phyloP scores from a whole-genome alignment of 139 green algal genomes.

The Edaphochlamys debaryana region DNA sequence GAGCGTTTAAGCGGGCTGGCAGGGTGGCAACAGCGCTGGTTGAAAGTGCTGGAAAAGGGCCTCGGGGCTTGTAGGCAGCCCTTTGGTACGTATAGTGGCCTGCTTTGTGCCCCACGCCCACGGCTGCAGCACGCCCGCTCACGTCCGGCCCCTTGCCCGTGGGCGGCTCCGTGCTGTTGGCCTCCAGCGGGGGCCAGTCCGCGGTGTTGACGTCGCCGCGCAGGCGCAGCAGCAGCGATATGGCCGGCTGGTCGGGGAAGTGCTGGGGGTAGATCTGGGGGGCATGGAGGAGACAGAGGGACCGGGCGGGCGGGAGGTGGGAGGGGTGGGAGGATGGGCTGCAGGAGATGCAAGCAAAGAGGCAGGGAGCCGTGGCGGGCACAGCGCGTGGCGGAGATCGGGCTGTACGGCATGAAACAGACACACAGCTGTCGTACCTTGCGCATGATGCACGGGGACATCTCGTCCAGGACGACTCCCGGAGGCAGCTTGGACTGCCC shows the following conservation, averaged over 20 bases:
- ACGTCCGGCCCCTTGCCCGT: constrained; percentile 26
- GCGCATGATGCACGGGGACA: constrained; percentile 34
- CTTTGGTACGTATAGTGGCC: too few species aligned
- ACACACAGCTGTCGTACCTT: background rate
- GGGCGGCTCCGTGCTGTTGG: constrained; percentile 20
- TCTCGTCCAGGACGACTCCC: background rate
- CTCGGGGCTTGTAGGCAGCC: too few species aligned
- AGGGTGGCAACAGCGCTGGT: background rate
- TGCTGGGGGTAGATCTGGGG: constrained; percentile 30
- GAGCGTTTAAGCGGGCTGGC: background rate
- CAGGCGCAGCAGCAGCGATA: constrained; percentile 38
- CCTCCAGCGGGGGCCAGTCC: background rate
- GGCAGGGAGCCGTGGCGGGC: background rate
- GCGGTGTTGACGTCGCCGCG: background rate
- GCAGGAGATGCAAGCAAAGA: too few species aligned
- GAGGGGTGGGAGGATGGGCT: background rate
- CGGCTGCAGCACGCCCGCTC: too few species aligned
- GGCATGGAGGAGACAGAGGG: background rate
- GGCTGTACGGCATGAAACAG: background rate
- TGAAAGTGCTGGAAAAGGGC: background rate
- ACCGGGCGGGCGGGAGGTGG: background rate
- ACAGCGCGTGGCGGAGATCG: background rate
- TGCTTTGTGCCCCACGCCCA: too few species aligned
- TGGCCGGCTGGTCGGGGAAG: constrained; percentile 23
- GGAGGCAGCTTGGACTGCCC: background rate